These are phyloP conservation scores for Kitagawia praeruptora DNA, from an alignment of 129 eudicot genomes.

Conservation along the genomic window DNA sequence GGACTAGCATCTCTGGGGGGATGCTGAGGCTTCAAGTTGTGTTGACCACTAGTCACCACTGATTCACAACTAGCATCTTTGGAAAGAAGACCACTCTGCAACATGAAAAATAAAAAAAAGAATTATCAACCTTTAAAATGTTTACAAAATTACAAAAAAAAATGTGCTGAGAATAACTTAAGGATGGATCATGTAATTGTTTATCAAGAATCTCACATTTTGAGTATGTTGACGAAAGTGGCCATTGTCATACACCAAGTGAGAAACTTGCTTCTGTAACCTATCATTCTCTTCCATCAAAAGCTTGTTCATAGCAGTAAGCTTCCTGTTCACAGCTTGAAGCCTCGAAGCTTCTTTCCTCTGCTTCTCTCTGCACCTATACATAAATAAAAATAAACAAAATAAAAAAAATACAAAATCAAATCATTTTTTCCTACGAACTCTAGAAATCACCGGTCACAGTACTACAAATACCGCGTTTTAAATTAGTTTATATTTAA, in stretches of 20 bases:
- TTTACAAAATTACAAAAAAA: too few species aligned
- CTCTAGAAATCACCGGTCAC: too few species aligned
- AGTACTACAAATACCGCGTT: too few species aligned
- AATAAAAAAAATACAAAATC: not conserved
- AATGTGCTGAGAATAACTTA: not conserved
- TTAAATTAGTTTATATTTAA: too few species aligned
- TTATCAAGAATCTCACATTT: slow-evolving; percentile 28
- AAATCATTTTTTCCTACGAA: too few species aligned
- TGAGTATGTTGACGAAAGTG: slow-evolving; percentile 80
- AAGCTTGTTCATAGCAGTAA: slow-evolving; percentile 88
- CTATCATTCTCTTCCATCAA: slow-evolving; percentile 94
- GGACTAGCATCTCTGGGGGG: slow-evolving; percentile 96
- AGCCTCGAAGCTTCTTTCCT: slow-evolving; percentile 87
- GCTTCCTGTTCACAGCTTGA: slow-evolving; percentile 85
- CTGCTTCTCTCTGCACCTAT: slow-evolving; percentile 92
- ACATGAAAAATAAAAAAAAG: not conserved
- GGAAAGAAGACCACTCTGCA: slow-evolving; percentile 46
- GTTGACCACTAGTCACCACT: slow-evolving; percentile 94
- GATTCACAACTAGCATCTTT: slow-evolving; percentile 91
- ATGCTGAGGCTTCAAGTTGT: slow-evolving; percentile 63
- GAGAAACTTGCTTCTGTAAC: slow-evolving; percentile 90
- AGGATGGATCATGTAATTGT: not conserved
- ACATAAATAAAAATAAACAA: not conserved
- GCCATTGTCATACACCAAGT: slow-evolving; percentile 77
- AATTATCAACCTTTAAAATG: too few species aligned